Evolutionary conservation across 257 asterid genomes (phyloP), one percentile per base, ranked within the genome.

Genomic region (Forsythia suspensa): DNA sequence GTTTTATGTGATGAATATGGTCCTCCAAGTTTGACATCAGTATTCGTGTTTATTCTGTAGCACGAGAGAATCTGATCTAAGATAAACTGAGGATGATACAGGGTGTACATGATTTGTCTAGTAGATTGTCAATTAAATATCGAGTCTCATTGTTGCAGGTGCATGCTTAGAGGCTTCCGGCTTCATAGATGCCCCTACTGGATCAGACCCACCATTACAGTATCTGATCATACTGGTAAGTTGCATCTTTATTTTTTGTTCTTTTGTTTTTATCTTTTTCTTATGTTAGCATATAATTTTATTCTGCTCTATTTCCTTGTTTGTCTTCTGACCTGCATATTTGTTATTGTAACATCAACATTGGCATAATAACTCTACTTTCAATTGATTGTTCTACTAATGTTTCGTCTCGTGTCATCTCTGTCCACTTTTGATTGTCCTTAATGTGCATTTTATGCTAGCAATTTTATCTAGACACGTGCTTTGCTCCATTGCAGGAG

Each of bases 121-220:
- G 39, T 39, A 51, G 61, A 67, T 69, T 39, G 66, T 63, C 72
- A 74, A 52, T 69, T 79, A 70, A 29, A 38, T 37, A 40, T 48
- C 57, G 20, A 75, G 72, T 76, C 78, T 73, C 81, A 77, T 73
- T 29, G 43, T n/a, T 84, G 82, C 93, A 95, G 99, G 93, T 90
- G 97, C 90, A 88, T 95, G 91, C 98, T 95, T 79, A 88, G 97
- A 90, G 99, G 98, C 82, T 90, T 95, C 79, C 97, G 98, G 80
- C 93, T 95, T 84, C 99, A 88, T 57, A 91, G 91, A 77, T 95
- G 98, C 87, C 99, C 99, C 52, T 91, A 91, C 80, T 95, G 99
- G 99, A 85, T 95, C 76, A 89, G 97, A 85, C 97, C 98, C 75
- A 88, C 98, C 75, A 90, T 95, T 75, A 93, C 97, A 43, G 90